Evolutionary conservation across 2,329 filamentous ascomycete genomes (phyloP), one percentile per base, ranked within the genome.

Genomic region (Teratosphaeria nubilosa): DNA sequence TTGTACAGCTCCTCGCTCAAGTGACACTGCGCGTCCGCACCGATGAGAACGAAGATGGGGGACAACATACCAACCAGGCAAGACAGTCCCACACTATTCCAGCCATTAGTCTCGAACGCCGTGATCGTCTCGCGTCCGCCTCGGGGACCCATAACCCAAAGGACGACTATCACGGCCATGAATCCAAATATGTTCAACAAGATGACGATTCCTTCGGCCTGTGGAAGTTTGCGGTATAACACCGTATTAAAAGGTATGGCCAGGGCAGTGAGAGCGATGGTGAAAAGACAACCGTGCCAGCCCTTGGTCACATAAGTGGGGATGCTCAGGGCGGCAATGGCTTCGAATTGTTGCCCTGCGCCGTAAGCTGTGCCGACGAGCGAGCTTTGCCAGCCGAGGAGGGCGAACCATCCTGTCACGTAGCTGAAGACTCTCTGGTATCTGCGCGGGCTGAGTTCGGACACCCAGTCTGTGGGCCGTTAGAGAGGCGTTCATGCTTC

Each of bases 241-340:
- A 68, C 72, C 41, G 72, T 65, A 58, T 79, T 80, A 61, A 76
- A 70, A 2, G 73, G 59, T 64, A 74, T 75, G 27, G 75, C 74
- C 3, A 79, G 60, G 3, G 75, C 55, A 22, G 75, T 74, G 54
- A 78, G 72, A 1, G 75, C 75, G 58, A 78, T 76, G 10, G 78
- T 75, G 58, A 79, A 74, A 1, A 80, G 67, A 0, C 77, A 80
- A 13, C 74, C 77, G 45, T 80, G 77, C 77, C 77, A 81, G 50
- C 70, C 71, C 5, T 73, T 70, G 0, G 72, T 69, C 0, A 5
- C 20, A 16, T 54, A 58, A 7, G 14, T 55, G 27, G 37, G 58
- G 25, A 51, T 32, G n/a, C 37, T 54, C 14, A 59, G 16, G 9
- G 20, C 20, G 10, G 31, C 30, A 22, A 59, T 11, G 24, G 24